Evolutionary conservation across 768 basidiomycete species (phyloP).

Genomic region (Fomitopsis pulvina): DNA sequence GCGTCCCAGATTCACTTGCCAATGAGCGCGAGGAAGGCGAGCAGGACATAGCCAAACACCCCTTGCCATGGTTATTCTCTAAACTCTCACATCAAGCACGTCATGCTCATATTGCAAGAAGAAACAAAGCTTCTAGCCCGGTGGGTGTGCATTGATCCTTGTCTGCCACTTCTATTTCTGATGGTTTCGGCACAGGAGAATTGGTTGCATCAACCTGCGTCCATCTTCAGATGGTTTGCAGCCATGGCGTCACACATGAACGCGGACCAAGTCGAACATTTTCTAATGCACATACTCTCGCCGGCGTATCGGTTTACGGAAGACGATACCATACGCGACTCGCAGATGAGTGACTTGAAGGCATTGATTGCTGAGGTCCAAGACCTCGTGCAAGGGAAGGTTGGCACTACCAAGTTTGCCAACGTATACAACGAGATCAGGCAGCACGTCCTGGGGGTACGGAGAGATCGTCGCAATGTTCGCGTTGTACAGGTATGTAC

Average conservation of each 20-base stretch:
- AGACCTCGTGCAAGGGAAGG: slow-evolving; percentile 80
- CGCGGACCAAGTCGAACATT: slow-evolving; percentile 47
- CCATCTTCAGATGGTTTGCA: slow-evolving; percentile 88
- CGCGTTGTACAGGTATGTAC: slow-evolving; percentile 36
- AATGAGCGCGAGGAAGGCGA: slow-evolving; percentile 20
- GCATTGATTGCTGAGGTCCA: slow-evolving; percentile 75
- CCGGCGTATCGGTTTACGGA: slow-evolving; percentile 85
- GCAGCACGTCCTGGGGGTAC: slow-evolving; percentile 57
- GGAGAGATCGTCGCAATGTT: slow-evolving; percentile 63
- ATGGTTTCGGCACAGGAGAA: slow-evolving; percentile 43
- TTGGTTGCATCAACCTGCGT: slow-evolving; percentile 78
- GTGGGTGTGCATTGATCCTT: slow-evolving; percentile 29
- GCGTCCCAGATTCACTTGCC: slow-evolving; percentile 21
- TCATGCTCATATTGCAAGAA: slow-evolving; percentile 65
- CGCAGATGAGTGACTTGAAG: slow-evolving; percentile 80
- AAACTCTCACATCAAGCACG: slow-evolving; percentile 84
- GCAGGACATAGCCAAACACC: slow-evolving; percentile 29
- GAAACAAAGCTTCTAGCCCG: slow-evolving; percentile 40
- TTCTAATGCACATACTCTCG: slow-evolving; percentile 77
- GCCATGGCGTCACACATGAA: slow-evolving; percentile 80
- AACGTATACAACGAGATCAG: slow-evolving; percentile 74
- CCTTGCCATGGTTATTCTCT: slow-evolving; percentile 90
- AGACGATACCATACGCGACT: slow-evolving; percentile 77
- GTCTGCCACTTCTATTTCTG: not conserved
- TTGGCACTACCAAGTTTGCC: slow-evolving; percentile 84